Evolutionary conservation across 345 rosid species (phyloP).

Genomic region (rapeseed (Brassica napus)): Da-Ae NC_063446.1:7147001-7147500

Average conservation of each 20-base stretch:
- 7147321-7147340: conserved; percentile 85
- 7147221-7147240: not conserved
- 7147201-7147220: conserved; percentile 84
- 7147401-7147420: conserved; percentile 98
- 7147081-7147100: conserved; percentile 91
- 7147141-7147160: conserved; percentile 92
- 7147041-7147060: conserved; percentile 94
- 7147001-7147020: conserved; percentile 97
- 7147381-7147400: conserved; percentile 95
- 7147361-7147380: conserved; percentile 98
- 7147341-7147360: conserved; percentile 98
- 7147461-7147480: conserved; percentile 98
- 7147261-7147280: conserved; percentile 12
- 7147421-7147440: conserved; percentile 96
- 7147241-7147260: not conserved
- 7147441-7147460: conserved; percentile 91
- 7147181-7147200: conserved; percentile 80
- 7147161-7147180: conserved; percentile 74
- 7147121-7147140: conserved; percentile 90
- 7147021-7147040: conserved; percentile 98
- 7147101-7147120: conserved; percentile 92
- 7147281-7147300: conserved; percentile 90
- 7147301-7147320: conserved; percentile 97
- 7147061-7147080: conserved; percentile 97
- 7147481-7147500: conserved; percentile 94